Base-by-base conservation (phyloP, 1,139 yeast species). In the Debaryomyces singareniensis region DNA sequence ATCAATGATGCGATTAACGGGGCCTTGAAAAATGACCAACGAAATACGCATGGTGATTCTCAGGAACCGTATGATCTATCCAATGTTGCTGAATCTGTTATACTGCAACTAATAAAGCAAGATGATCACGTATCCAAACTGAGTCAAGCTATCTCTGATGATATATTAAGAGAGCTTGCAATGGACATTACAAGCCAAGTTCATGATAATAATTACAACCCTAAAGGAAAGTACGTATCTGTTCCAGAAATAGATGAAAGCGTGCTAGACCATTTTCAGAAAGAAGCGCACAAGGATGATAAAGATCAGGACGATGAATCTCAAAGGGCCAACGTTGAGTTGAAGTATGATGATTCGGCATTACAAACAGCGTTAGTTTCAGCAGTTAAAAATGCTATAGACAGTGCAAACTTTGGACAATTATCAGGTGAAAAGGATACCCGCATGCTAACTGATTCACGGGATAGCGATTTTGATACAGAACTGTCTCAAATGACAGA, bases 401-500 rank as follows among this genome's bases (percentile, higher is more conserved):
- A 38, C 13, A 28, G 20, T 29, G 24, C 22, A 12, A 25, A 33
- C 12, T 16, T 24, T 15, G 25, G 29, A 3, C 21, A 18, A 7
- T 7, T n/a, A 18, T 5, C 31, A 1, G 29, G 14, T 15, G 25
- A 27, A n/a, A 24, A 14, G 14, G 14, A 20, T 14, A 24, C 31
- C 13, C n/a, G n/a, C n/a, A n/a, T n/a, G n/a, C n/a, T n/a, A n/a
- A n/a, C n/a, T n/a, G 5, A 12, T 12, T 20, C 21, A 13, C 29
- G 35, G 20, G 30, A 29, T 25, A 65, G 58, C 20, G 63, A 61
- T 4, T 59, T 61, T 31, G 80, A 74, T 38, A 55, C 77, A 28
- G 73, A 68, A 31, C 68, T 61, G 35, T 50, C 65, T 28, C 73
- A 69, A 38, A 70, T 73, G 76, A 77, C 75, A 44, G 82, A 75